Conservation (phyloP, 495 filamentous ascomycete genomes). For the Rostrohypoxylon terebratum region DNA sequence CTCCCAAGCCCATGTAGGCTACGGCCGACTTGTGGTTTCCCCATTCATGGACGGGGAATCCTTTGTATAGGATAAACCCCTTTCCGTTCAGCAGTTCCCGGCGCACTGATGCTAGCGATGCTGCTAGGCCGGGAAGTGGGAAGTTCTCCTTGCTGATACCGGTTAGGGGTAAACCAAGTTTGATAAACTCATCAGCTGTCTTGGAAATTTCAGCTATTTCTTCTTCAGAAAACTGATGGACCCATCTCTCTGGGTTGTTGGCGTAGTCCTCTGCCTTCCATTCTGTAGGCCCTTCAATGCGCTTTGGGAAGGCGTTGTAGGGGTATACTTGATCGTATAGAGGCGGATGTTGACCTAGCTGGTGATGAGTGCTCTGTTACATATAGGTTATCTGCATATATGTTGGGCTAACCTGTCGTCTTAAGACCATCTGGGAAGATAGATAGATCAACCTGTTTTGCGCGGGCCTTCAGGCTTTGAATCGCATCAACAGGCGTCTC, state of each 20-base stretch:
- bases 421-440: constrained; percentile 68
- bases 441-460: constrained; percentile 34
- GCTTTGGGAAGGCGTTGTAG: constrained; percentile 78
- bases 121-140: constrained; percentile 70
- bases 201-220: constrained; percentile 76
- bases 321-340: constrained; percentile 72
- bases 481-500: constrained; percentile 35
- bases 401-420: constrained; percentile 44
- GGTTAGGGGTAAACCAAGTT: constrained; percentile 70
- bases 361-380: constrained; percentile 25
- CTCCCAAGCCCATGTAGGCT: constrained; percentile 91
- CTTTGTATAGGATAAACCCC: constrained; percentile 91
- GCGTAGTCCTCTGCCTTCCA: constrained; percentile 81
- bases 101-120: constrained; percentile 67
- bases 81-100: constrained; percentile 83
- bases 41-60: constrained; percentile 81
- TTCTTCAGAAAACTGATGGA: constrained; percentile 72
- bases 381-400: background rate
- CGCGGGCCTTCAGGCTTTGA: constrained; percentile 39
- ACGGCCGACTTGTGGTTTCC: constrained; percentile 82
- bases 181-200: constrained; percentile 76
- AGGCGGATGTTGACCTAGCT: constrained; percentile 78
- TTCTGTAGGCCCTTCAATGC: constrained; percentile 79
- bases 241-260: constrained; percentile 78
- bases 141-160: constrained; percentile 81